Evolutionary conservation across 75 land plant genomes (phyloP), one percentile per base, ranked within the genome.

Genomic region (Cupressus sempervirens): DNA sequence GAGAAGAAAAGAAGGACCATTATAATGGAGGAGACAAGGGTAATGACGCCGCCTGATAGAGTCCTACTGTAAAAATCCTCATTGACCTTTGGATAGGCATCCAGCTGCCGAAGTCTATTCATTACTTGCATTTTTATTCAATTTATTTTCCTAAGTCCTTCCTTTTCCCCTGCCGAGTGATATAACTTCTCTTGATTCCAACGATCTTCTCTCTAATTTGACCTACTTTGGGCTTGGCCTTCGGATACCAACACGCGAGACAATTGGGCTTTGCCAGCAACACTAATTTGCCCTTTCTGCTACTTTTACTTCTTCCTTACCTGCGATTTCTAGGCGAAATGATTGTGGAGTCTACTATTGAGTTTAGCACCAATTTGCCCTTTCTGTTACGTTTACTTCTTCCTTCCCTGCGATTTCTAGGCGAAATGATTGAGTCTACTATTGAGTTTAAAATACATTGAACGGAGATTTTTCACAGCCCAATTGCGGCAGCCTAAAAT

Each of bases 31-130:
- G 97, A 91, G n/a, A 88, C 86, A 73, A 95, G 76, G 62, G 97
- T 95, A 83, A 95, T 94, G 81, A 95, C 83, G n/a, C 97, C 97
- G 26, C 97, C 97, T 77, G 97, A 95, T 83, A 95, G 88, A 18
- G 97, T 94, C 35, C 97, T 90, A 86, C 97, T 91, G 91, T 95
- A 94, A 88, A 95, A 95, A 83, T 95, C 97, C 90, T 95, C 94
- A 80, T 94, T 94, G 88, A 95, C 90, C 87, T 95, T 95, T 0
- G 97, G 97, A 76, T 91, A 95, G 0, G 97, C 97, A 72, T 95
- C 97, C 82, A 95, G 84, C 88, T 90, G 93, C 90, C 93, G 84
- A 46, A 95, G 83, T 87, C 83, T 91, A 70, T 84, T 88, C 40
- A 95, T 75, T 20, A 84, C 79, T 74, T 90, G 91, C 97, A 95